Base-by-base conservation (phyloP, 441 rosid genomes). In the Omphalea diandra region DNA sequence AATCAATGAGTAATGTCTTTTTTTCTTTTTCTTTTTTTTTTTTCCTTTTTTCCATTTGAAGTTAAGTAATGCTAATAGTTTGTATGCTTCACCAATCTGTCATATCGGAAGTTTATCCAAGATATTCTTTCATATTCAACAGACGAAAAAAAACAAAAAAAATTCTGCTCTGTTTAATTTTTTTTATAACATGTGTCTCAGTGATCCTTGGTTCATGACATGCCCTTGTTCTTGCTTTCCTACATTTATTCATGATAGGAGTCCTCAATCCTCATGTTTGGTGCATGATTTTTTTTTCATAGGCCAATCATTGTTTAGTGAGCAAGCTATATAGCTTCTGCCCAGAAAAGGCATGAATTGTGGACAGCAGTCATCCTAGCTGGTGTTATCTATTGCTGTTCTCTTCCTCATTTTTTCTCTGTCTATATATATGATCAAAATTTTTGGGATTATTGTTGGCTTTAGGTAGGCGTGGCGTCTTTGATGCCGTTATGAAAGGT, bases 401-500 rank as follows among this genome's bases (percentile, higher is more conserved):
- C 15, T 11, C 4, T 9, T 64, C 68, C 12, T 29, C 41, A 38
- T 41, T 27, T 3, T 17, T 17, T 27, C 33, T 36, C 35, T 66
- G 11, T 26, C 3, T 33, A n/a, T n/a, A 9, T 47, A 9, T 9
- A 22, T 8, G 41, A 33, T 61, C 44, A 62, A 27, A 17, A 4
- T 3, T 54, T 59, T 49, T 36, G 71, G 55, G 50, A 61, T 68
- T 43, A n/a, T 50, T 53, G 24, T 60, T 74, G 65, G 70, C 67
- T 82, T 70, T 76, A 91, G 97, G 97, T 43, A 85, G 92, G 83
- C 85, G 95, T 74, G 95, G 97, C 74, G 71, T 93, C 64, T 90
- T 93, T 79, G 83, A 75, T 83, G 98, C 97, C 65, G 90, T 90
- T 65, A 80, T 90, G 63, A 97, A 93, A 83, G 95, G 93, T 70